Conservation (phyloP, 345 rosid genomes). For the Corchorus olitorius region DNA sequence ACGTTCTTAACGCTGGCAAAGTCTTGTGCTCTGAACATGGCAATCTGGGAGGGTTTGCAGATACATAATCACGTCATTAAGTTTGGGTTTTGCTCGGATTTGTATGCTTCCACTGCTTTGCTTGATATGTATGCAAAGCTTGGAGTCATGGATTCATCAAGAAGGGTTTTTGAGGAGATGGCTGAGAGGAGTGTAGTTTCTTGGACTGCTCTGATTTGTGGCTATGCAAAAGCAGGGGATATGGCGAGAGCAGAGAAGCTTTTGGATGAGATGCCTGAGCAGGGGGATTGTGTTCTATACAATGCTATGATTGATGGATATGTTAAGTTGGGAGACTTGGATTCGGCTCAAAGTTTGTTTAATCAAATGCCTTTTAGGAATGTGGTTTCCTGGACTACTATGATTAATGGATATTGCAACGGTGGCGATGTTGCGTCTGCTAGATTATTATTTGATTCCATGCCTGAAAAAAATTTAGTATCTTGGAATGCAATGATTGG, state of each 20-base stretch:
- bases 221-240: conserved; percentile 55
- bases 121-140: conserved; percentile 70
- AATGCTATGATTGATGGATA: conserved; percentile 73
- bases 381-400: conserved; percentile 74
- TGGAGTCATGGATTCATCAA: conserved; percentile 48
- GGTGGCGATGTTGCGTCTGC: conserved; percentile 56
- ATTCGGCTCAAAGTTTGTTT: conserved; percentile 56
- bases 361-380: conserved; percentile 52
- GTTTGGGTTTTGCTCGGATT: conserved; percentile 55
- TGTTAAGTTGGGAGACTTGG: conserved; percentile 66
- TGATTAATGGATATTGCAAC: conserved; percentile 71
- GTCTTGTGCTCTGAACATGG: conserved; percentile 45
- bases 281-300: conserved; percentile 49
- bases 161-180: conserved; percentile 67
- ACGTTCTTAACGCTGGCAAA: conserved; percentile 62
- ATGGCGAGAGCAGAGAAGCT: conserved; percentile 48
- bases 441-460: conserved; percentile 55
- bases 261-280: conserved; percentile 57
- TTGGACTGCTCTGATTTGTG: conserved; percentile 75
- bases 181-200: conserved; percentile 58
- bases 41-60: conserved; percentile 53
- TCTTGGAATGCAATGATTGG: conserved; percentile 87
- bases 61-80: conserved; percentile 55
- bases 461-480: conserved; percentile 64
- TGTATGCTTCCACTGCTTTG: conserved; percentile 66